Base-by-base conservation (phyloP, 176 grass and related monocot genomes). In the Saccharum officinarum region DNA sequence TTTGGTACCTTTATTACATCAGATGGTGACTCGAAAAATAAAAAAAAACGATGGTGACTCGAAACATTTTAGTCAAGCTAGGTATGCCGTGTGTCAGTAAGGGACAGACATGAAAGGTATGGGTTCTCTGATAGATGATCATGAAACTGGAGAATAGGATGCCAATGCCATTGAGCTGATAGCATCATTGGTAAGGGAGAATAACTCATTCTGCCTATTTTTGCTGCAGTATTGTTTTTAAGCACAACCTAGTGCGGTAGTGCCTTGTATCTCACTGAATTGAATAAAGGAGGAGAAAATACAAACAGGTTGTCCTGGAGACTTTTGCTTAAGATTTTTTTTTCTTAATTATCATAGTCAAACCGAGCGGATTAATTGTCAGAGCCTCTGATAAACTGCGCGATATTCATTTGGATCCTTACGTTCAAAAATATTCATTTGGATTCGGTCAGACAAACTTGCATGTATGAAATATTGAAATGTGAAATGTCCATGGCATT, bases 71-170 rank as follows among this genome's bases (percentile, higher is more conserved):
- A 22, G 12, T 66, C 55, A 73, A 23, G 52, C 25, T 55, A 23
- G 52, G 18, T 41, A 86, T 55, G 38, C 12, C 20, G 25, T 80
- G 25, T 80, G 22, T 18, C 28, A 75, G 33, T 47, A 13, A 34
- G 40, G 38, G 7, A 28, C 11, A n/a, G 55, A 28, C 0, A 76
- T 1, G 38, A 57, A 72, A 66, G 31, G 16, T 59, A 73, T 89
- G 28, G 37, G 54, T 83, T 64, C 71, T 66, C n/a, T 15, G 11
- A n/a, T 39, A 10, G 30, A 41, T n/a, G 12, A 55, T 16, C 7
- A 57, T 72, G 68, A 15, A 79, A 74, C 37, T 45, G 25, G 59
- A 74, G 81, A 80, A 88, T 73, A 88, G 23, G 57, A 67, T 80
- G 36, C 81, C 8, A 25, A 67, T 80, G 36, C 81, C 8, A 25